Evolutionary conservation across 495 filamentous ascomycete genomes (phyloP), one percentile per base, ranked within the genome.

Genomic region (Penicillium atrosanguineum): DNA sequence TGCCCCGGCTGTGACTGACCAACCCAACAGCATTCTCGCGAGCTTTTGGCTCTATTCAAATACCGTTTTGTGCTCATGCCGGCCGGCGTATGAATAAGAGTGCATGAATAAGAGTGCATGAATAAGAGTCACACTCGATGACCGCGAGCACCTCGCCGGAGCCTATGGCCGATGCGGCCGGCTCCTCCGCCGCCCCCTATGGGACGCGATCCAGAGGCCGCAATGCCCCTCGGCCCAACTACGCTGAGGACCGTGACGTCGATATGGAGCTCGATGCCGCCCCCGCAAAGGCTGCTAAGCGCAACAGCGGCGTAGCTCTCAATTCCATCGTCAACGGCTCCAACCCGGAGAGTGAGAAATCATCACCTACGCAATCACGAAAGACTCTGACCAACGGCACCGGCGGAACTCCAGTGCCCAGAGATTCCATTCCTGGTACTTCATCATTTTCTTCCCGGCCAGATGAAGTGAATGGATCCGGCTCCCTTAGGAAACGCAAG

Each of bases 131-230:
- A 40, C 65, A 73, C 60, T 74, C 77, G 38, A 82, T 81, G 78
- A 78, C 79, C 50, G 66, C 72, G 56, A 74, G 70, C 55, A 79
- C 76, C 41, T 78, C 80, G 40, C 64, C 70, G 47, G 74, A 78
- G 46, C 64, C 66, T 50, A 66, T 70, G 55, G 68, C 62, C 55
- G 75, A 70, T 58, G 59, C 69, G 56, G 68, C 74, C 50, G 68
- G 67, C 62, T 65, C 68, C 50, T 71, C 74, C 55, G 71, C 69
- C 53, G 75, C 85, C 44, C 89, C 90, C 19, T 97, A 99, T 69
- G 94, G 94, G 55, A 99, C 95, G 57, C 89, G 94, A 59, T 98
- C 94, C 52, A 86, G 94, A 68, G 95, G 95, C 65, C 85, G 92
- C 54, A 87, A 86, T 38, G 90, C 88, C 50, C 79, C 89, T 57